Evolutionary conservation across 306 rosid genomes (phyloP).

Genomic region (Quercus dentata): DNA sequence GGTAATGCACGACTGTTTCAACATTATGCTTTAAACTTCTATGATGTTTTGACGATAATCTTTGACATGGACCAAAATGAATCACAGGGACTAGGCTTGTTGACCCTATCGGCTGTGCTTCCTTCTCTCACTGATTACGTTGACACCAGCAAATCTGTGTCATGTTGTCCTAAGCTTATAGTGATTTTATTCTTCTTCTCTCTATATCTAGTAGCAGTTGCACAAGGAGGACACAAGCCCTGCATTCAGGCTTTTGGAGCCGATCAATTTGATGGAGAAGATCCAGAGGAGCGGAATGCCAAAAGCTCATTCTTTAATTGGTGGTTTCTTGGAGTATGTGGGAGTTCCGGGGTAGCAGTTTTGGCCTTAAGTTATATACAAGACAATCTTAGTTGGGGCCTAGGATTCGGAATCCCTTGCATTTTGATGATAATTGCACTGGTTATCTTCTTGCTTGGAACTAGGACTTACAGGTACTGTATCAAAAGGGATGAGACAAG

Average conservation of each 20-base stretch:
- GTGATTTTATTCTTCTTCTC: conserved; percentile 36
- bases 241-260: conserved; percentile 59
- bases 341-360: conserved; percentile 11
- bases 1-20: too few species aligned
- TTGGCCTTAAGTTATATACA: conserved; percentile 37
- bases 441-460: conserved; percentile 20
- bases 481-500: conserved; percentile 4
- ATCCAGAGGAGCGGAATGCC: conserved; percentile 43
- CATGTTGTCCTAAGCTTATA: conserved; percentile 23
- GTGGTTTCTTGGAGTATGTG: conserved; percentile 43
- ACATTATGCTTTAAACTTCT: neutral
- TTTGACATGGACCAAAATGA: neutral
- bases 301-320: conserved; percentile 59
- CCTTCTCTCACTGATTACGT: conserved; percentile 25
- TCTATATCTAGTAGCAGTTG: conserved; percentile 45
- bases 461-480: conserved; percentile 28
- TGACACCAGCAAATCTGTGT: neutral
- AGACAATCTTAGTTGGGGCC: conserved; percentile 36
- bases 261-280: conserved; percentile 47
- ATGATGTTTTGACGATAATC: neutral
- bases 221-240: conserved; percentile 54
- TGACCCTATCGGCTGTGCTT: conserved; percentile 35
- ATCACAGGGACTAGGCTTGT: conserved; percentile 40
- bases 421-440: conserved; percentile 18
- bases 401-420: conserved; percentile 38